Evolutionary conservation across 169 alveolate genomes (phyloP).

Genomic region (Cryptosporidium ubiquitum): DNA sequence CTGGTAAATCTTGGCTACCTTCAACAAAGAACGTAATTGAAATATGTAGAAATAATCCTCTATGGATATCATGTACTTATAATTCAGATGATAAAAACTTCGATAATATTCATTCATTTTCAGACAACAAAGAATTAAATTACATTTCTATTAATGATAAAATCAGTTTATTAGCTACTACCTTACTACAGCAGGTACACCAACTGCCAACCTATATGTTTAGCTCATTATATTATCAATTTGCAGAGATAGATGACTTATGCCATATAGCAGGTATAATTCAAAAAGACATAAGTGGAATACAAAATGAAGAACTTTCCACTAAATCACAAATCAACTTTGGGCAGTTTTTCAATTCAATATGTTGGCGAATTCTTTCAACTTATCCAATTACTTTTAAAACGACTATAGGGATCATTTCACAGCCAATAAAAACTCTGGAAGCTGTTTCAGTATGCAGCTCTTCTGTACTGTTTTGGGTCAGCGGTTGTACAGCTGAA

Average conservation of each 20-base stretch:
- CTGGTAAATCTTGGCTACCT: conserved; percentile 18
- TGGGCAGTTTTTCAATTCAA: conserved; percentile 48
- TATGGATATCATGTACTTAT: conserved; percentile 21
- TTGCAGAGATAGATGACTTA: conserved; percentile 2
- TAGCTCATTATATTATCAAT: conserved; percentile 60
- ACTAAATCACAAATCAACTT: background rate
- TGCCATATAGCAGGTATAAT: conserved; percentile 23
- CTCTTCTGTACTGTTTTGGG: conserved; percentile 44
- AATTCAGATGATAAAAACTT: background rate
- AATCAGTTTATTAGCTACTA: conserved; percentile 20
- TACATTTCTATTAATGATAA: background rate
- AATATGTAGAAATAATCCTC: conserved; percentile 23
- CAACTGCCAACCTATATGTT: conserved; percentile 20
- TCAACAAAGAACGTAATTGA: conserved; percentile 6
- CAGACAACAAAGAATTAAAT: background rate
- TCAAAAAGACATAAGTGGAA: conserved; percentile 11
- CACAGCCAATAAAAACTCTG: conserved; percentile 53
- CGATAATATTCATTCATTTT: too few relatives aligned
- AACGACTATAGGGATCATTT: conserved; percentile 25
- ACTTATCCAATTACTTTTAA: conserved; percentile 20
- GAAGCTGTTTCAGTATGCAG: conserved; percentile 58
- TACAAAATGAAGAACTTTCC: background rate
- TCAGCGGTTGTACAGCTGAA: conserved; percentile 13
- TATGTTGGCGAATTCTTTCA: conserved; percentile 64
- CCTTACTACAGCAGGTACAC: conserved; percentile 30